Conservation (phyloP, 305 asterid species). For the Fraxinus velutina region DNA sequence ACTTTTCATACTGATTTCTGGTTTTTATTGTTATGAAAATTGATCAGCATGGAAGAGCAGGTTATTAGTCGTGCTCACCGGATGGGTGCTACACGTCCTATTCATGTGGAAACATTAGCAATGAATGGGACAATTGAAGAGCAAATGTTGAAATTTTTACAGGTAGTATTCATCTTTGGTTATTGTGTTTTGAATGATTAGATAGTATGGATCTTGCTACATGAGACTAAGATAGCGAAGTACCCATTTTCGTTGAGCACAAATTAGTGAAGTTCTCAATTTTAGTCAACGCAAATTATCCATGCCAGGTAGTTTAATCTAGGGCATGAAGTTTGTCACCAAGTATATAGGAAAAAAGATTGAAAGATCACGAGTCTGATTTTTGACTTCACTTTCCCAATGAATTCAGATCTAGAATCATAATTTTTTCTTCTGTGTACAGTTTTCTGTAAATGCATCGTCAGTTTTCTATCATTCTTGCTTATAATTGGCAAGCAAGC, state of each 20-base stretch:
- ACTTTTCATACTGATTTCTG: slow-evolving; percentile 19
- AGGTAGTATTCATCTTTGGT: slow-evolving; percentile 43
- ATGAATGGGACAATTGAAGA: slow-evolving; percentile 96
- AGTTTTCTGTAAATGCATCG: neutral
- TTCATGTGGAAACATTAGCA: slow-evolving; percentile 84
- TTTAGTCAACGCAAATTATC: neutral
- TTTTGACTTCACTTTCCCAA: neutral
- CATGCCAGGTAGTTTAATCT: slow-evolving; percentile 1
- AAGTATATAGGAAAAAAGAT: neutral
- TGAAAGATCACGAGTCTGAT: slow-evolving; percentile 4
- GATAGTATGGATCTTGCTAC: neutral
- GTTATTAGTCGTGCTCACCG: slow-evolving; percentile 99
- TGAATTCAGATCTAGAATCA: neutral
- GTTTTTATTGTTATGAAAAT: slow-evolving; percentile 26
- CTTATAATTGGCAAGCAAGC: neutral
- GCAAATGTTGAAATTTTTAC: slow-evolving; percentile 83
- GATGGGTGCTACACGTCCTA: slow-evolving; percentile 94
- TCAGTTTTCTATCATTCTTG: neutral
- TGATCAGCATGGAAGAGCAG: slow-evolving; percentile 93
- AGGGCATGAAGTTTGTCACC: slow-evolving; percentile 16
- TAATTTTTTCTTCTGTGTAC: neutral
- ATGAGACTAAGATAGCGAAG: neutral
- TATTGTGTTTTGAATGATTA: slow-evolving; percentile 18
- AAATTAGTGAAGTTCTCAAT: neutral
- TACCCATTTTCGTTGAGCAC: neutral